Base-by-base conservation (phyloP, 768 basidiomycete species). In the Tricholoma furcatifolium region DNA sequence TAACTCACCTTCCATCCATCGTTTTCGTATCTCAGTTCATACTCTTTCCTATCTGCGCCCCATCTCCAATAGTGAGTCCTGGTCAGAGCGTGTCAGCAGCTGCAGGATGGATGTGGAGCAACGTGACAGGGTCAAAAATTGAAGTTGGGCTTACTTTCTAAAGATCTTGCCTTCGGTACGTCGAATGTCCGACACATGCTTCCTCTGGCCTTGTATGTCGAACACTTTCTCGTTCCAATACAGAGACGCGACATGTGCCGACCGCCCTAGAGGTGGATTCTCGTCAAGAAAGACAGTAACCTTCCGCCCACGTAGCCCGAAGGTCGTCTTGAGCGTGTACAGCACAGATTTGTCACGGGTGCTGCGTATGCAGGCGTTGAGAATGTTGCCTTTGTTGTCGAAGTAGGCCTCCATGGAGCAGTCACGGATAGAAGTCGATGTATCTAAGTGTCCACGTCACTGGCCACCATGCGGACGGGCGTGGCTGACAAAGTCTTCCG, bases 161-260 rank as follows among this genome's bases (percentile, higher is more conserved):
- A 71, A 65, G 47, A 78, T 70, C 4, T 71, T 55, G 5, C 69
- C 69, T n/a, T 70, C 65, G 23, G 66, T 75, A 32, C 70, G 57
- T 55, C 74, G 72, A 24, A 81, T 57, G 38, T 79, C 77, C 4
- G 65, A 49, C 39, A 80, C 54, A 34, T 63, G 62, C 56, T 72
- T 75, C 53, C 66, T 70, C 36, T 71, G 67, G 0, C 79, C 78
- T 40, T 65, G 60, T 7, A 81, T 65, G 60, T 80, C 78, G 23
- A 82, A 70, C 8, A 65, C 63, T 62, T 76, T 77, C 40, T 79
- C 77, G 50, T 68, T 69, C 80, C 80, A 82, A 52, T 78, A 69
- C 36, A 82, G 79, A 6, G 68, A 70, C 2, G 76, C 80, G 6
- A 78, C 78, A n/a, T 66, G 60, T 1, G 61, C 60, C 4, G 70